A percentile compares a stretch with the other conserved stretches of the same genome.
Conservation (phyloP, 2,329 filamentous ascomycete species). For the Aspergillus pseudoviridinutans region DNA sequence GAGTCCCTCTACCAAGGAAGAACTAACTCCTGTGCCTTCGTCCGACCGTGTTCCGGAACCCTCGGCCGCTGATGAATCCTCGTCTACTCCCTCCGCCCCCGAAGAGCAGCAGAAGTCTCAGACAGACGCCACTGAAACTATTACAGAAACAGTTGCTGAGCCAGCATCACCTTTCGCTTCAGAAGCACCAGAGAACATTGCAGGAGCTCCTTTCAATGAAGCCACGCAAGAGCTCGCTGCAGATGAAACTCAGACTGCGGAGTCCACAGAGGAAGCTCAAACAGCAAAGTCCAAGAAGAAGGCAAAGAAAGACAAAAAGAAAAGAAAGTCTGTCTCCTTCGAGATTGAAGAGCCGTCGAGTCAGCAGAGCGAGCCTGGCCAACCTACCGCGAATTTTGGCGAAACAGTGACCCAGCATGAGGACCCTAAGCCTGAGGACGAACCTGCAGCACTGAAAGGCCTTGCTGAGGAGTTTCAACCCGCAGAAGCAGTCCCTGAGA, state of each 20-base stretch:
- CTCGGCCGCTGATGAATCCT: background rate
- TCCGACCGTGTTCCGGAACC: background rate
- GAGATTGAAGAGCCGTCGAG: constrained; percentile 20
- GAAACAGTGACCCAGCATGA: background rate
- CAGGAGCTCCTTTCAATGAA: background rate
- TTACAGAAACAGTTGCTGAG: background rate
- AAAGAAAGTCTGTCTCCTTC: constrained; percentile 20
- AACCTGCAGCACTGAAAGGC: background rate
- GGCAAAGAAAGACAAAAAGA: constrained; percentile 40
- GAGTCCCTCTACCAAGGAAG: background rate
- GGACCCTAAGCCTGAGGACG: background rate
- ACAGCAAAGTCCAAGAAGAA: constrained; percentile 31
- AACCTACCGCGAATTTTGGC: background rate
- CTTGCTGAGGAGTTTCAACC: background rate
- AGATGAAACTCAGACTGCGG: constrained; percentile 6
- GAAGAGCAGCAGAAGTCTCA: background rate
- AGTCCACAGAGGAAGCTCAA: constrained; percentile 9
- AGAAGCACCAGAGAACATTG: background rate
- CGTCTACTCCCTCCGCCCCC: background rate
- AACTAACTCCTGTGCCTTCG: background rate
- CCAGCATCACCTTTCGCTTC: too few species aligned
- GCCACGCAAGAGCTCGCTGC: background rate
- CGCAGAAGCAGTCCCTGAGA: background rate
- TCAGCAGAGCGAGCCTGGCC: constrained; percentile 1
- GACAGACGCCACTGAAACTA: background rate